Base-by-base conservation (phyloP, 139 green algal genomes). In the Tetraselmis striata region DNA sequence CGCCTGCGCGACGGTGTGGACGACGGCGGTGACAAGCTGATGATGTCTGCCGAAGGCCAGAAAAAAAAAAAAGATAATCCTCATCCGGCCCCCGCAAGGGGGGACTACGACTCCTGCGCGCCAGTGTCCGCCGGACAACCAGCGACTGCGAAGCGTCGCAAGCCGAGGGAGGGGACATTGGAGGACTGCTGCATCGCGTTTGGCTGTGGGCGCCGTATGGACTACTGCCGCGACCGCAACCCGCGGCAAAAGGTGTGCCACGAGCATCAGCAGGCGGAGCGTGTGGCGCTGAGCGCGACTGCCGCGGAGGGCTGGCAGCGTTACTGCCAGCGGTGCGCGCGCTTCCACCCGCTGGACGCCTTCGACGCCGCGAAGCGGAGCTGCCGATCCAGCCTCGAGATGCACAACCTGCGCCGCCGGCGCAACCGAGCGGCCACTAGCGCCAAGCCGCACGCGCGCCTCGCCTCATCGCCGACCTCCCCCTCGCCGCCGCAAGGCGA, bases 321-420 rank as follows among this genome's bases (percentile, higher is more conserved):
- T 18, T 67, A 67, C 45, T 67, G 45, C 45, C 45, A 67, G 45
- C 45, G 18, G 45, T 67, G 45, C 18, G 45, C 18, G 45, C 45
- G 45, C 45, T 67, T 67, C 18, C 45, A 67, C 45, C 45, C 45
- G 5, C 45, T 67, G 45, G 45, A 67, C 45, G 18, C 18, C 11
- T 67, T 67, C 45, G 45, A 67, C 18, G 45, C 11, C 45, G 45
- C 5, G 5, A 67, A 67, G 45, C 45, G 45, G 5, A 18, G 45
- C 45, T 67, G 45, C 45, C 5, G 45, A 67, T 5, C 5, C 5
- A 5, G 45, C 5, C 45, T 67, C 11, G 45, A 67, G 45, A 5
- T 5, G 11, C 45, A 67, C 45, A 67, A 67, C 45, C 45, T 87
- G 2, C 88, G 92, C 30, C 85, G 92, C n/a, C 83, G 92, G 24